These are phyloP conservation scores for Sequoia sempervirens DNA, from an alignment of 75 land plant species.

Conservation along the genomic window DNA sequence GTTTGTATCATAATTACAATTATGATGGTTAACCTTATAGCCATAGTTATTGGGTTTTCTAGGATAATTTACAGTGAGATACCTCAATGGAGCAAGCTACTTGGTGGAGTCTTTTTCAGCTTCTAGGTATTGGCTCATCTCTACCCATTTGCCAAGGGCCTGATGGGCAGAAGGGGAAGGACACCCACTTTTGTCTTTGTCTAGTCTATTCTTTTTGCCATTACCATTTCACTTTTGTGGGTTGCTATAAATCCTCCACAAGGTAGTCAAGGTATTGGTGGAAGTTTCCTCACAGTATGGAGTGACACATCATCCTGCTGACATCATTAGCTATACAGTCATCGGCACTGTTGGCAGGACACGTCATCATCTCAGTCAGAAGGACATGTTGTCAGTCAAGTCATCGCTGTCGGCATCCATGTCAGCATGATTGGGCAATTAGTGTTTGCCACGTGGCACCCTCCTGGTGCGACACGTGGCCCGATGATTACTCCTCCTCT, in stretches of 20 bases:
- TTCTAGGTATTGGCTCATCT: constrained; percentile 68
- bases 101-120: constrained; percentile 68
- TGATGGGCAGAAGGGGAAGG: constrained; percentile 71
- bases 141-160: constrained; percentile 66
- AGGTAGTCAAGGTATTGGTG: constrained; percentile 25
- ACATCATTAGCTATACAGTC: no score
- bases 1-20: no score
- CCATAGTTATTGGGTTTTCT: constrained; percentile 62
- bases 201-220: constrained; percentile 74
- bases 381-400: no score
- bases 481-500: no score
- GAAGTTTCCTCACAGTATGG: no score
- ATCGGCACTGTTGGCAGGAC: no score
- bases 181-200: constrained; percentile 74
- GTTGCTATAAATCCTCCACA: constrained; percentile 53
- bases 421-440: no score
- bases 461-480: no score
- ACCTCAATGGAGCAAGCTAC: constrained; percentile 66
- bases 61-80: constrained; percentile 53
- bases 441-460: no score
- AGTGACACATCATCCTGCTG: no score
- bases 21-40: constrained; percentile 68
- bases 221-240: constrained; percentile 73
- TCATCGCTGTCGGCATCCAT: no score
- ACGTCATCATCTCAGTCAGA: no score